Base-by-base conservation (phyloP, 1,284 basidiomycete genomes). In the Ganoderma leucocontextum region DNA sequence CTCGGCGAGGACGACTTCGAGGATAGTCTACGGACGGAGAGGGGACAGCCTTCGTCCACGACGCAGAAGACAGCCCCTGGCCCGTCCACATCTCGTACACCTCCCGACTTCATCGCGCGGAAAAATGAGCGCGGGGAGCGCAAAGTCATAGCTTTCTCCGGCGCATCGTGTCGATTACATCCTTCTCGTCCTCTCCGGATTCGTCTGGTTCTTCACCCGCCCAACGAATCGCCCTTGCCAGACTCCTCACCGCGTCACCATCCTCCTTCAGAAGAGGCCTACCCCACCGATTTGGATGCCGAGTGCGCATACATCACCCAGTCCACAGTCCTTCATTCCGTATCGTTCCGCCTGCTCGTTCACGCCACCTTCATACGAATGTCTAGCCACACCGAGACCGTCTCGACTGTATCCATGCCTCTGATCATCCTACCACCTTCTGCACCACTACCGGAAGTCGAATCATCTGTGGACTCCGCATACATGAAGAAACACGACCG, bases 401-500 rank as follows among this genome's bases (percentile, higher is more conserved):
- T 88, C 17, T 87, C 86, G 25, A 86, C 86, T 2, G 78, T 93
- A 52, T 77, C 84, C 9, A 87, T 94, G 59, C 93, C 93, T 19
- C 79, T 95, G 66, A 83, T 84, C 44, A 86, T 95, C 49, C 82
- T 94, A 59, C 89, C 93, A 33, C 88, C 90, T 1, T 84, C 89
- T 15, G 92, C 93, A 0, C 90, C 90, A 17, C 85, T 93, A 19
- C 91, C 92, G 4, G 89, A 93, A 77, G 86, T 92, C 4, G 90
- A 91, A 44, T 85, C 84, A 62, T 86, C 87, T 58, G 79, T 94
- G 36, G 91, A 92, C 71, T 84, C 84, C 22, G 92, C 91, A 8
- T 95, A 95, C 78, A 87, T 87, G 75, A 95, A 95, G 84, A 95
- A 95, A 76, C 93, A 95, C 74, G 93, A 95, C 75, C 85, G 86